Evolutionary conservation across 495 filamentous ascomycete genomes (phyloP).

Genomic region (Jackrogersella minutella): DNA sequence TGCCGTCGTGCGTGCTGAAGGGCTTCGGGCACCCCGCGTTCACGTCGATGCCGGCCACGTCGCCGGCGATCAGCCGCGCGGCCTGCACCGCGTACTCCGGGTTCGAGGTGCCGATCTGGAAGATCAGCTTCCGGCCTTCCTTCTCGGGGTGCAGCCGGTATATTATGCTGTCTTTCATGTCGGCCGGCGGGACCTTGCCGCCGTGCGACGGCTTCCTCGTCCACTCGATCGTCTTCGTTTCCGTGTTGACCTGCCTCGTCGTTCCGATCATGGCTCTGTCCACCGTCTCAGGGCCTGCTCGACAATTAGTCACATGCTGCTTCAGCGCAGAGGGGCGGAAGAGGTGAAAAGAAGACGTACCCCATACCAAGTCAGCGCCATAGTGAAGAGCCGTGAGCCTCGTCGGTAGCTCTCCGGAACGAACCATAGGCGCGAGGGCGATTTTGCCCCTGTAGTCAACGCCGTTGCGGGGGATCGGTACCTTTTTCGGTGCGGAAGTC

Average conservation of each 20-base stretch:
- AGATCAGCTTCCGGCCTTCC: conserved; percentile 78
- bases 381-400: conserved; percentile 89
- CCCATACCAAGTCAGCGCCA: conserved; percentile 97
- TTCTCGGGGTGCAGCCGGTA: conserved; percentile 80
- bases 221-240: conserved; percentile 82
- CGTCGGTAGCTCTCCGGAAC: conserved; percentile 91
- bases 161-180: conserved; percentile 73
- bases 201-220: conserved; percentile 75
- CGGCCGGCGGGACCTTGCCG: conserved; percentile 50
- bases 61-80: conserved; percentile 78
- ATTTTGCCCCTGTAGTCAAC: conserved; percentile 93
- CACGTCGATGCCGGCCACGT: conserved; percentile 94
- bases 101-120: conserved; percentile 87
- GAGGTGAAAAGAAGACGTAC: conserved; percentile 48
- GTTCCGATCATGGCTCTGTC: conserved; percentile 90
- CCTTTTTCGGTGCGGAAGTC: conserved; percentile 63
- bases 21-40: conserved; percentile 98
- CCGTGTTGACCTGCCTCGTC: conserved; percentile 74
- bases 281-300: conserved; percentile 85
- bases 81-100: conserved; percentile 84
- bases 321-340: neutral
- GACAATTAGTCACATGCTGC: neutral
- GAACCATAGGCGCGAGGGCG: conserved; percentile 97
- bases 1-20: conserved; percentile 88
- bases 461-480: conserved; percentile 85